Conservation (phyloP, 371 early-diverging fungal genomes). For the Apophysomyces sp. region DNA sequence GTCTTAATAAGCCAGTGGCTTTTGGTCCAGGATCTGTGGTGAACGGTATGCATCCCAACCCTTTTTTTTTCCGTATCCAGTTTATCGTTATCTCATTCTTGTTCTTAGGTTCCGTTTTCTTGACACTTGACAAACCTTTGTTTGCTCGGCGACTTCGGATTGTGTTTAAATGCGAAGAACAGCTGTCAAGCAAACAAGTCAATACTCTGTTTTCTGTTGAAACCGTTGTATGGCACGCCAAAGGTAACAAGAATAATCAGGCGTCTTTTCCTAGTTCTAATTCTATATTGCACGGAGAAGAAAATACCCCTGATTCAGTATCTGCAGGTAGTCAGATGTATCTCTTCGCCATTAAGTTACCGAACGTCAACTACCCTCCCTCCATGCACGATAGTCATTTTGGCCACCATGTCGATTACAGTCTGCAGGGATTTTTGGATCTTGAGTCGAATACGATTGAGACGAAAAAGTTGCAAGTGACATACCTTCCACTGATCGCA, state of each 20-base stretch:
- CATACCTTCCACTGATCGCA: conserved; percentile 36
- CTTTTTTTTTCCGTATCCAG: no score
- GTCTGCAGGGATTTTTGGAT: conserved; percentile 35
- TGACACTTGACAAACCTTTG: conserved; percentile 19
- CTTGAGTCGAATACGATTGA: conserved; percentile 11
- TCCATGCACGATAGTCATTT: conserved; percentile 32
- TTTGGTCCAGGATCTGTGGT: conserved; percentile 45
- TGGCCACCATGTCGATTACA: conserved; percentile 38
- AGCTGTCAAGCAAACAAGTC: conserved; percentile 3
- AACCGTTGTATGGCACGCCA: conserved; percentile 10
- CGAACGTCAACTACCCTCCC: conserved; percentile 43
- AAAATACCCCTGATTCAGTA: conserved; percentile 7
- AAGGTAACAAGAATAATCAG: not conserved
- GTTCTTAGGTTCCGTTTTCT: conserved; percentile 24
- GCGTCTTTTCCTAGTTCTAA: no score
- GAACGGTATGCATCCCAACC: conserved; percentile 25
- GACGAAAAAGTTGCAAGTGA: conserved; percentile 19
- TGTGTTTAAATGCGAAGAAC: conserved; percentile 27
- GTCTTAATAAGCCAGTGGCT: conserved; percentile 33
- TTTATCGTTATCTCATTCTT: not conserved
- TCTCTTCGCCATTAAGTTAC: conserved; percentile 45
- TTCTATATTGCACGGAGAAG: no score
- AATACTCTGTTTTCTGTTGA: conserved; percentile 12
- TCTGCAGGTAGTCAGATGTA: conserved; percentile 36
- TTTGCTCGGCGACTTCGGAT: conserved; percentile 20